phyloP scores from a whole-genome alignment of 306 rosid species.

The Quercus berberidifolia region DNA sequence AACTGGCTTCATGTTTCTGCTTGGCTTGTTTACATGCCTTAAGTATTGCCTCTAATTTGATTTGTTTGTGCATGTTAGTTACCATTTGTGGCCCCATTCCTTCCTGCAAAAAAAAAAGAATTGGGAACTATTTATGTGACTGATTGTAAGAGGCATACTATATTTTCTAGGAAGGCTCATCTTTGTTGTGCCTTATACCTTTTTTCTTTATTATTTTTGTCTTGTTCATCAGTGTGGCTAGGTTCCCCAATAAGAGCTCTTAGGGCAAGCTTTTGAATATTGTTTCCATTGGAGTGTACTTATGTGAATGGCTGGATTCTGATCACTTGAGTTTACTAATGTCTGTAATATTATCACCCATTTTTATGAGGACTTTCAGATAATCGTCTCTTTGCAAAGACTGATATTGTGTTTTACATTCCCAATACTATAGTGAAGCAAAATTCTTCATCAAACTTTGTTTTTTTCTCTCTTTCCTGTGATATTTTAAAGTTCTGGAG shows the following conservation, averaged over 20 bases:
- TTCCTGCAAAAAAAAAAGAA: neutral
- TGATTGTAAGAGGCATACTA: neutral
- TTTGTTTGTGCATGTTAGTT: neutral
- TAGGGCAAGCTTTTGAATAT: neutral
- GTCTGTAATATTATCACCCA: neutral
- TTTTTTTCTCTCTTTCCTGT: neutral
- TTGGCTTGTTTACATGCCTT: too few species aligned
- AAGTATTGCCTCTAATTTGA: neutral
- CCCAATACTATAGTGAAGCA: neutral
- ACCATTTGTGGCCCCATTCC: neutral
- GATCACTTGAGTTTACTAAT: neutral
- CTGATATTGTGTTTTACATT: neutral
- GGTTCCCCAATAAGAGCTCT: neutral
- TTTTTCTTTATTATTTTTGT: neutral
- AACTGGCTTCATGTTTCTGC: neutral
- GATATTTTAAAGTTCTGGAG: slow-evolving; percentile 1
- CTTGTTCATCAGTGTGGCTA: neutral
- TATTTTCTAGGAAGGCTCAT: neutral
- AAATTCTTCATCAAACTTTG: neutral
- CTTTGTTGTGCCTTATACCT: neutral
- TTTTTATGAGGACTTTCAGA: neutral
- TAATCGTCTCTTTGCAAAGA: neutral
- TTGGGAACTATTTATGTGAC: neutral
- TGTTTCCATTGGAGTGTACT: neutral
- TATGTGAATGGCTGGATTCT: neutral